These are phyloP conservation scores for Trichosporon ovoides DNA, from an alignment of 1,284 basidiomycete species.

Conservation along the genomic window DNA sequence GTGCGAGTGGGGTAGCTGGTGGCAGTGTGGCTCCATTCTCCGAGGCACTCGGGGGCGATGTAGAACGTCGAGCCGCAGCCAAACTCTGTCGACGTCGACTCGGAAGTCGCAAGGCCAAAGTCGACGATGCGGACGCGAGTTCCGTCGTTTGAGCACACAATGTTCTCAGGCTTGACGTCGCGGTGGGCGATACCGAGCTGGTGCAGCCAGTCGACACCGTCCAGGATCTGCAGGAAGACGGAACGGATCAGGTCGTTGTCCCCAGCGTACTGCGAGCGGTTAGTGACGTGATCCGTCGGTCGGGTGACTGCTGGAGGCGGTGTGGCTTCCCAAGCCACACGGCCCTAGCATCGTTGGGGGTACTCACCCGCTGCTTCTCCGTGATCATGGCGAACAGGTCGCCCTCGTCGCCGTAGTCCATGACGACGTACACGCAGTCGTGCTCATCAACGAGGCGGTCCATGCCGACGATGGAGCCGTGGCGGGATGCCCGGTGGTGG, in stretches of 20 bases:
- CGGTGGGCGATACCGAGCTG: conserved; percentile 77
- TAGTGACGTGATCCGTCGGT: conserved; percentile 4
- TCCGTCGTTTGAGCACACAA: conserved; percentile 74
- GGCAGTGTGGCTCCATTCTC: conserved; percentile 55
- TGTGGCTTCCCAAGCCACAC: conserved; percentile 6
- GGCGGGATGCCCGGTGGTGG: conserved; percentile 59
- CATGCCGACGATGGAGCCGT: conserved; percentile 79
- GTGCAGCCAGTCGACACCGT: conserved; percentile 81
- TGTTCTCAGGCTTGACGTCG: conserved; percentile 96
- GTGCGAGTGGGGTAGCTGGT: conserved; percentile 62
- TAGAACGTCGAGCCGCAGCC: conserved; percentile 57
- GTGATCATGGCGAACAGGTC: conserved; percentile 80
- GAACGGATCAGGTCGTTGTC: conserved; percentile 76
- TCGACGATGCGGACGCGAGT: conserved; percentile 84
- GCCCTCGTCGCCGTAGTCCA: conserved; percentile 72
- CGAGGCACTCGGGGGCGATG: conserved; percentile 75
- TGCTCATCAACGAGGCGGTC: conserved; percentile 75
- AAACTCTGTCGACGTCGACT: conserved; percentile 82
- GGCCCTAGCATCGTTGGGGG: not conserved
- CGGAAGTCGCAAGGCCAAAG: conserved; percentile 92
- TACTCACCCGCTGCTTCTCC: conserved; percentile 52
- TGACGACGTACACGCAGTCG: conserved; percentile 57
- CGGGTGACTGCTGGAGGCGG: not conserved
- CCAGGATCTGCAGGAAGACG: conserved; percentile 86
- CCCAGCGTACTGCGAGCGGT: conserved; percentile 57